Evolutionary conservation across 2,329 filamentous ascomycete species (phyloP), one percentile per base, ranked within the genome.

Genomic region (Colletotrichum acutatum): DNA sequence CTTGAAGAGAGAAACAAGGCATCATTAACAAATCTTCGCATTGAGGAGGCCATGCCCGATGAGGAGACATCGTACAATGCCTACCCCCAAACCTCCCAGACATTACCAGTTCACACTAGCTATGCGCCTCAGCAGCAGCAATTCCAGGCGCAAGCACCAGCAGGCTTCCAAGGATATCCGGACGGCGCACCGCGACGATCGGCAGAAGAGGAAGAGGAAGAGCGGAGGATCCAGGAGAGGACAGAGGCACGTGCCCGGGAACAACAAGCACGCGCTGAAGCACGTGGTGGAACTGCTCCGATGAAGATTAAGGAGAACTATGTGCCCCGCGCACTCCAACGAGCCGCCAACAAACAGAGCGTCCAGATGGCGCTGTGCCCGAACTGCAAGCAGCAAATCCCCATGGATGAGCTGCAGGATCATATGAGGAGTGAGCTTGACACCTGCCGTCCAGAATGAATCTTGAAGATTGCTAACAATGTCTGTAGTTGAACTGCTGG

Each of bases 241-340:
- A 85, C 88, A 37, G 89, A 91, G 67, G 88, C 89, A 11, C 87
- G 89, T 68, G 82, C 85, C 54, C 91, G 92, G 70, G 91, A 93
- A 79, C 92, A 95, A 74, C 92, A 94, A 76, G 92, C 93, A 11
- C 92, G 95, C 79, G 91, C 92, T n/a, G 93, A 95, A 71, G 92
- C 94, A 8, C 92, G 92, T 79, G 90, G 90, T 46, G 89, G 89
- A 60, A 86, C 89, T 56, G 88, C 87, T 37, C 90, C 93, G 0
- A 95, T 97, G 91, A 96, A 95, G 82, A 98, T 98, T 81, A 93
- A 95, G 80, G 94, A 94, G 80, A 96, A 98, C 82, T 98, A 98
- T 80, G 93, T 98, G 22, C 95, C 96, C 0, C 91, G 94, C 63
- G 95, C 95, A 2, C 92, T 94, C 56, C 91, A 92, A 68, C 90